Base-by-base conservation (phyloP, 1,139 yeast species). In the Hanseniaspora gamundiae region DNA sequence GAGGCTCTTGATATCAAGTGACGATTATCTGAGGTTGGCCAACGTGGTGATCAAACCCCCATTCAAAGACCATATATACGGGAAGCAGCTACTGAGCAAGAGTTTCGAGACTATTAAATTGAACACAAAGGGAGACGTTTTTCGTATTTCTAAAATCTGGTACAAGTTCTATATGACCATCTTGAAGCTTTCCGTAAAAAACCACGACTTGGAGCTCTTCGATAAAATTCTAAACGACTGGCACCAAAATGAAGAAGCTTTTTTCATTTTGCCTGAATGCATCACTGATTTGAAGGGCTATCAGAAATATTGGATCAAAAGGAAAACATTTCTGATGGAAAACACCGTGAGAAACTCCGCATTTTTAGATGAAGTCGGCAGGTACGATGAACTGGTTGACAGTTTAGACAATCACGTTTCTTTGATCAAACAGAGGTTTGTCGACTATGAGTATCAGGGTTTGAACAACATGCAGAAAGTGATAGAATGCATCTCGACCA, bases 161-260 rank as follows among this genome's bases (percentile, higher is more conserved):
- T 45, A 45, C 35, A 45, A 51, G 30, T 53, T 48, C 40, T 57
- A 57, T 36, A 48, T 53, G 48, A 49, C 52, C 14, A 45, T 51
- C 4, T 40, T 56, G 22, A 52, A 51, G 43, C 21, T 52, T 1
- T 44, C 51, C n/a, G 47, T 56, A 2, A 45, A 54, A 33, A 38
- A 36, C 16, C 43, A 49, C 17, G 49, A 51, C 22, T 39, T 49
- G 7, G 49, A 45, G 8, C 40, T 44, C 4, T 55, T 54, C 39
- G 39, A 48, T 10, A 22, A 36, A 13, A 35, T 46, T 2, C 38
- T 59, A 22, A 45, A 43, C 17, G 53, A 56, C 20, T 56, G 60
- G 58, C 51, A 55, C 41, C 22, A 21, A 5, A 55, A 57, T 42
- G 16, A 31, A 2, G 40, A 43, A 5, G 58, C 58, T 4, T 45